A percentile compares a stretch with the other conserved stretches of the same genome.
These are phyloP conservation scores for Paramecium bursaria DNA, from an alignment of 73 alveolate species.

Conservation along the genomic window DNA sequence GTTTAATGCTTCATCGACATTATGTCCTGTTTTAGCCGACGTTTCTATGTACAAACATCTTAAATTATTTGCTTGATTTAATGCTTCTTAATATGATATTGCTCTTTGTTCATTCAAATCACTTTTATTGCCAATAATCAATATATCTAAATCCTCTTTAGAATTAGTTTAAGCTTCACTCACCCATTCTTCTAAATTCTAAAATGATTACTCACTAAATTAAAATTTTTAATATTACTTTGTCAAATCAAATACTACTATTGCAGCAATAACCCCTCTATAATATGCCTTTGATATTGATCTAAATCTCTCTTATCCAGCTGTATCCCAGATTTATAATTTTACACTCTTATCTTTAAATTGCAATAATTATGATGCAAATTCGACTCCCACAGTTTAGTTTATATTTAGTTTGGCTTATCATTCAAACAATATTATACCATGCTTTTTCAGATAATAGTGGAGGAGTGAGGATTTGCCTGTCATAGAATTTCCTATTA, in stretches of 20 bases:
- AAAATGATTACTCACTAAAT: constrained; percentile 31
- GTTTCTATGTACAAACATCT: constrained; percentile 72
- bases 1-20: constrained; percentile 41
- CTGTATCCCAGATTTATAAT: constrained; percentile 87
- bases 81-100: constrained; percentile 70
- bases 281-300: too few species aligned
- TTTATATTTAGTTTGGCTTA: too few species aligned
- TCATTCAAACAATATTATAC: too few species aligned
- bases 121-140: constrained; percentile 70
- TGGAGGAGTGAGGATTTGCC: too few species aligned
- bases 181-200: constrained; percentile 25
- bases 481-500: too few species aligned
- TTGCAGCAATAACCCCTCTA: too few species aligned
- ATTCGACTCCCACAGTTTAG: too few species aligned
- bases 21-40: constrained; percentile 47
- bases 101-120: constrained; percentile 66
- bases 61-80: constrained; percentile 74
- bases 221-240: constrained; percentile 39
- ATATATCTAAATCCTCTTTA: constrained; percentile 9
- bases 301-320: constrained; percentile 87
- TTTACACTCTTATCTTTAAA: too few species aligned
- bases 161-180: constrained; percentile 3
- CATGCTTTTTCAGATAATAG: too few species aligned
- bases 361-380: too few species aligned
- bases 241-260: too few species aligned